Conservation (phyloP, 23 red algal genomes). For the Gracilaria caudata region DNA sequence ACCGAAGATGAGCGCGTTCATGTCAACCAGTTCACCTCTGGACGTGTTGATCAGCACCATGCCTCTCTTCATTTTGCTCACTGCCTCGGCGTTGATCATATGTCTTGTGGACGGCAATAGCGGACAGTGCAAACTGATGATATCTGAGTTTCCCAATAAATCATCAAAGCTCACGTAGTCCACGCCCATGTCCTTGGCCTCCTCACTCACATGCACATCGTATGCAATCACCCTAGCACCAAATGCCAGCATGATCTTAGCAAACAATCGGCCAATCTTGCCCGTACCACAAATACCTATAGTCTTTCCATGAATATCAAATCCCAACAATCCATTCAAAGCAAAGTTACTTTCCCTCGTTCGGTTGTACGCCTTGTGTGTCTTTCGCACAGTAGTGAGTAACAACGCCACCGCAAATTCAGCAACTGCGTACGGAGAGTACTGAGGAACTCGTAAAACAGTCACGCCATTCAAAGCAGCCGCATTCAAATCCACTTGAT, state of each 20-base stretch:
- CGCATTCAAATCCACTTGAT: conserved; percentile 76
- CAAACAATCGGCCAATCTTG: conserved; percentile 67
- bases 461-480: conserved; percentile 52
- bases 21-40: conserved; percentile 77
- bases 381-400: conserved; percentile 65
- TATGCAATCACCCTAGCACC: conserved; percentile 68
- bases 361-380: conserved; percentile 83
- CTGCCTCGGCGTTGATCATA: conserved; percentile 56
- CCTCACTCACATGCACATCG: conserved; percentile 42
- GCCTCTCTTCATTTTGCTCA: conserved; percentile 76
- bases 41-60: conserved; percentile 81
- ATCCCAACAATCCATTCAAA: conserved; percentile 65
- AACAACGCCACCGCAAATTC: conserved; percentile 79
- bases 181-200: conserved; percentile 62
- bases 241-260: conserved; percentile 69
- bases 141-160: conserved; percentile 30
- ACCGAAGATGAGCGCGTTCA: conserved; percentile 67
- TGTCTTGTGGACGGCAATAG: conserved; percentile 64
- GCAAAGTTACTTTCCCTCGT: conserved; percentile 83
- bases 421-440: conserved; percentile 82
- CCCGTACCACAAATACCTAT: conserved; percentile 78
- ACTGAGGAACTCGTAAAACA: conserved; percentile 76
- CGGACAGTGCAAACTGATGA: conserved; percentile 84
- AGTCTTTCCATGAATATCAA: conserved; percentile 78
- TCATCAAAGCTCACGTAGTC: conserved; percentile 62